Evolutionary conservation across 2,329 filamentous ascomycete species (phyloP), one percentile per base, ranked within the genome.

Genomic region (Aspergillus fructus): DNA sequence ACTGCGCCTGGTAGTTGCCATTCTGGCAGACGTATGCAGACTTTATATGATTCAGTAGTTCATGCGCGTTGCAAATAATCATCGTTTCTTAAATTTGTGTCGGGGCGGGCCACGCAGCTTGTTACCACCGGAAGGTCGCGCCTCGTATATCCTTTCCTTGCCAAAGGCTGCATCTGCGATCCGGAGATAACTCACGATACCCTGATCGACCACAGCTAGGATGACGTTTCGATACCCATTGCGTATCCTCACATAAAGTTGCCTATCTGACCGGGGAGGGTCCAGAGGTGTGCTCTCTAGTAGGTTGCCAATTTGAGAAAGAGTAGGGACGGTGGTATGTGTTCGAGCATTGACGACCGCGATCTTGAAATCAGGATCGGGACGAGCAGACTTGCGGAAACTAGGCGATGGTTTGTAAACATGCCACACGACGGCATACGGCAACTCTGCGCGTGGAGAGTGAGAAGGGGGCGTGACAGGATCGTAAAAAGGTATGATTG

Each of bases 141-240:
- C 63, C 68, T 87, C 85, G 66, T 86, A 91, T 39, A 96, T 68
- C 71, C 77, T 85, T 73, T 96, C 91, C 61, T 85, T 83, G 0
- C 82, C 88, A 74, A 97, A 97, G 1, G 87, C 88, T 11, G 86
- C 87, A 77, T 97, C 92, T 1, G 84, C 86, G 58, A 97, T 82
- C 23, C 90, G 81, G 67, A 97, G 80, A 71, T 93, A 97, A 72
- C 93, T 97, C 46, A 93, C 89, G 21, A 97, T 82, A 0, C 94
- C 94, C 61, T 91, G 85, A 71, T 97, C 94, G 34, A 97, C 92
- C 2, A 97, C 84, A 0, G 93, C 94, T 23, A 99, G 72, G 34
- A 97, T 80, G 33, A 94, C 89, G 73, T 91, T 94, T 62, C 91
- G 84, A 71, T 89, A 87, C 2, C 92, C 94, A 67, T 96, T 87